phyloP scores from a whole-genome alignment of 768 basidiomycete genomes.

The Lentinula edodes region DNA sequence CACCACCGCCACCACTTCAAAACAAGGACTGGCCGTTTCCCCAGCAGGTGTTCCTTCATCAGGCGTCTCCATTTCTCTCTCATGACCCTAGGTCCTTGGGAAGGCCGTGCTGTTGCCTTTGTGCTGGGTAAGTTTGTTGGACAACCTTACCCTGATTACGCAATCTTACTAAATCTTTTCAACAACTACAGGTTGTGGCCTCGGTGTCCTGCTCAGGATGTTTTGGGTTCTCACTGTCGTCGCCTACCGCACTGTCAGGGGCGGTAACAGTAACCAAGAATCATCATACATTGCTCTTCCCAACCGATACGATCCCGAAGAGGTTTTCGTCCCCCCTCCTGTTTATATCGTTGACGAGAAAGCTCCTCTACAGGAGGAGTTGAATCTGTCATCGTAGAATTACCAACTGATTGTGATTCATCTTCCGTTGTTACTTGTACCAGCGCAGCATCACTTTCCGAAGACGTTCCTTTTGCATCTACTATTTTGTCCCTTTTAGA shows the following conservation, averaged over 20 bases:
- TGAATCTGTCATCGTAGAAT: background rate
- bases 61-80: conserved; percentile 60
- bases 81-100: conserved; percentile 73
- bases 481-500: background rate
- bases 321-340: conserved; percentile 47
- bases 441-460: background rate
- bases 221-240: conserved; percentile 68
- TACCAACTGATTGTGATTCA: background rate
- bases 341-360: conserved; percentile 30
- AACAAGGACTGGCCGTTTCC: conserved; percentile 12
- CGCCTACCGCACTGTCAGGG: conserved; percentile 49
- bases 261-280: conserved; percentile 29
- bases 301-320: conserved; percentile 44
- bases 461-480: background rate
- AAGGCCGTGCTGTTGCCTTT: conserved; percentile 77
- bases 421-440: background rate
- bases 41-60: conserved; percentile 38
- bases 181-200: conserved; percentile 59
- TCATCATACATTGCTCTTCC: conserved; percentile 34
- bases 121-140: conserved; percentile 58
- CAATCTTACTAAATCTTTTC: background rate
- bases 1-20: conserved; percentile 21
- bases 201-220: conserved; percentile 80
- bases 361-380: background rate
- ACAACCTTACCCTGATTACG: background rate